A percentile compares a stretch with the other conserved stretches of the same genome.
phyloP scores from a whole-genome alignment of 495 filamentous ascomycete genomes.

The Aspergillus panamensis region DNA sequence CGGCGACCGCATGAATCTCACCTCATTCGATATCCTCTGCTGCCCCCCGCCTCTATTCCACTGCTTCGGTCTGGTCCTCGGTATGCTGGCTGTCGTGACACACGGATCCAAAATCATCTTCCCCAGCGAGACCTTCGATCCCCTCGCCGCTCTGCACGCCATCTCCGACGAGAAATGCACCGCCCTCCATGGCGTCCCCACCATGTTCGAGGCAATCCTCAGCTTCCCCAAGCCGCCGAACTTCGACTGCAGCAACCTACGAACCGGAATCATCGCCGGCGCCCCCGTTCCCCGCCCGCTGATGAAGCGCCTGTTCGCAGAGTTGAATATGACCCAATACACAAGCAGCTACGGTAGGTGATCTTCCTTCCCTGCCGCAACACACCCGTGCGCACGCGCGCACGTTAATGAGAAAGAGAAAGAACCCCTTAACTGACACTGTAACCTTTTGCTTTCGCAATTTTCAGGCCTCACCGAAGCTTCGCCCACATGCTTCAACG shows the following conservation, averaged over 20 bases:
- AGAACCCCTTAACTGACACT: no score
- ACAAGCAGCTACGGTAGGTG: constrained; percentile 59
- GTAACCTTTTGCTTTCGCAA: not conserved
- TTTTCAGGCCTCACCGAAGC: constrained; percentile 60
- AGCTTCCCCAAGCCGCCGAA: constrained; percentile 45
- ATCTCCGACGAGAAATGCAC: constrained; percentile 64
- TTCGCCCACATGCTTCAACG: constrained; percentile 68
- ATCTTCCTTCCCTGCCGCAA: not conserved
- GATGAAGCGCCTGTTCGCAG: constrained; percentile 58
- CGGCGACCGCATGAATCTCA: constrained; percentile 63
- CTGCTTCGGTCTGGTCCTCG: constrained; percentile 71
- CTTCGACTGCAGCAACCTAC: constrained; percentile 47
- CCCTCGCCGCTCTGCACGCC: constrained; percentile 53
- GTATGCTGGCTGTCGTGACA: constrained; percentile 61
- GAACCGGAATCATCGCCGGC: constrained; percentile 68
- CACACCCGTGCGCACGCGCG: not conserved
- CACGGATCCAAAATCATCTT: constrained; percentile 66
- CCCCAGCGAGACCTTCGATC: constrained; percentile 61
- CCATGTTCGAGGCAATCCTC: constrained; percentile 68
- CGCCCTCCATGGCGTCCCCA: constrained; percentile 66
- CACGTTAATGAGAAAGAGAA: no score
- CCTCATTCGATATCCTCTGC: constrained; percentile 59
- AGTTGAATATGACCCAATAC: constrained; percentile 64
- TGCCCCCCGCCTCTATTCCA: constrained; percentile 71
- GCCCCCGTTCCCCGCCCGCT: constrained; percentile 61